phyloP scores from a whole-genome alignment of 441 rosid species.

The Croton setiger region DNA sequence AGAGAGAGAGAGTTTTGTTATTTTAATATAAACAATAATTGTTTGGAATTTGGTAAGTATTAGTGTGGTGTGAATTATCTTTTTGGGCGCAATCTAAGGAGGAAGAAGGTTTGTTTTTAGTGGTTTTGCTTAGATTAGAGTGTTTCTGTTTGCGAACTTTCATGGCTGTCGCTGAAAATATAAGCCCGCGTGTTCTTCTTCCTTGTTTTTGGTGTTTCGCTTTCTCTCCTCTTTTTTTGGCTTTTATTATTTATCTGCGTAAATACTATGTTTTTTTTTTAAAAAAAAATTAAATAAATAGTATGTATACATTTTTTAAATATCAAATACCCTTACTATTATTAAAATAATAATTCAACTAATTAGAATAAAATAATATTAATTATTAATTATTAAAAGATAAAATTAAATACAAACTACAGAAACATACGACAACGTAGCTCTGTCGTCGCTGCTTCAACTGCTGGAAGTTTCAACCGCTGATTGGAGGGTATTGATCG shows the following conservation, averaged over 20 bases:
- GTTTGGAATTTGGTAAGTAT: not conserved
- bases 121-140: slow-evolving; percentile 1
- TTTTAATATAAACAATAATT: not conserved
- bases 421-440: too few relatives aligned
- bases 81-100: slow-evolving; percentile 36
- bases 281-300: too few relatives aligned
- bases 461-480: too few relatives aligned
- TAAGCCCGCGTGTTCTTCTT: slow-evolving; percentile 10
- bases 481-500: too few relatives aligned
- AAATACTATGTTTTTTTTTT: too few relatives aligned
- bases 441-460: too few relatives aligned
- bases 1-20: not conserved
- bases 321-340: too few relatives aligned
- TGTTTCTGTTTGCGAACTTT: slow-evolving; percentile 39
- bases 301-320: too few relatives aligned
- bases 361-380: too few relatives aligned
- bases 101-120: slow-evolving; percentile 8
- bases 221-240: not conserved
- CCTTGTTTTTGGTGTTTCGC: slow-evolving; percentile 14
- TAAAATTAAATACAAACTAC: too few relatives aligned
- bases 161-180: slow-evolving; percentile 42
- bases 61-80: not conserved
- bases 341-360: too few relatives aligned
- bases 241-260: not conserved
- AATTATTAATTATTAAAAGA: too few relatives aligned